Evolutionary conservation across 2,329 filamentous ascomycete genomes (phyloP), one percentile per base, ranked within the genome.

Genomic region (Chalaropsis thielavioides): DNA sequence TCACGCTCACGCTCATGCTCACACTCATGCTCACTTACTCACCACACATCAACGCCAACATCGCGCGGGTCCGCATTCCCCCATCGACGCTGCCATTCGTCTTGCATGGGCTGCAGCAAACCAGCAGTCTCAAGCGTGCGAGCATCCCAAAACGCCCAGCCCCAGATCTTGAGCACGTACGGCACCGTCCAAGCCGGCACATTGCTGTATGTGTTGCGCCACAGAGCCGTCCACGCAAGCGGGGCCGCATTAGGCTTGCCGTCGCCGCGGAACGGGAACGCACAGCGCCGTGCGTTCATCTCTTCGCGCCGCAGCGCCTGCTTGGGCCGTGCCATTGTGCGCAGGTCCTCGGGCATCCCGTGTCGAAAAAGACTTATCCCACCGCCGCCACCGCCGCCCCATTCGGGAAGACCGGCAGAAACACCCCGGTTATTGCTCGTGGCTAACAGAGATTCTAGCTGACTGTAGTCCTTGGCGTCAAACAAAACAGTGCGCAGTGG

Each of bases 71-170:
- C 66, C 7, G 44, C 43, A 22, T 38, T 51, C 0, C 66, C 60
- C 66, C 66, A 67, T 1, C 66, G 35, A 11, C 63, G 46, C 27
- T 62, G 62, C 66, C 66, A 67, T 24, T 67, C 66, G 6, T 40
- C 46, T 15, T 46, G 38, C 40, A 67, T 64, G 22, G 22, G 35
- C 40, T 35, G 38, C 49, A 64, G 24, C 27, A 67, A 40, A 6
- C 63, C 59, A 8, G 62, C 46, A 19, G 22, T 31, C 24, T 62
- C 58, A 2, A 67, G 46, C 3, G 58, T 62, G n/a, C 41, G 49
- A 1, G 51, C 41, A 49, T 67, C 66, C 66, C 66, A 64, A 60
- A 67, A 64, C 13, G 60, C 51, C 66, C 66, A 67, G 4, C 66
- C 66, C 66, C 63, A 67, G 3, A 67, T 67, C 62, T 67, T 67